phyloP scores from a whole-genome alignment of 345 rosid species.

The Eutrema heterophyllum region DNA sequence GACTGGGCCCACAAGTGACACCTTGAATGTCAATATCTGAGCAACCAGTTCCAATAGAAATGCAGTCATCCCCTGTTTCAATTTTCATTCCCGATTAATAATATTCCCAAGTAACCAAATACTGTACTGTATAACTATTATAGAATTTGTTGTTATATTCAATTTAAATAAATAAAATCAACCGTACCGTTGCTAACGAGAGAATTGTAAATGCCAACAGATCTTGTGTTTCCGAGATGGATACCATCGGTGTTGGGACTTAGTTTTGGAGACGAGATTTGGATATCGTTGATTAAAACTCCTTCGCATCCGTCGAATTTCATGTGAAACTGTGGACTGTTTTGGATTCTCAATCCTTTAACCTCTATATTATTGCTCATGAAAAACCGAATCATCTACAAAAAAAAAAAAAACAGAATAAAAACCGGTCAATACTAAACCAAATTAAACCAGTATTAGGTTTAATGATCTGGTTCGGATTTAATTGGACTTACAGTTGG shows the following conservation, averaged over 20 bases:
- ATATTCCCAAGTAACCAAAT: too few species aligned
- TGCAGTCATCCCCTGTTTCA: slow-evolving; percentile 73
- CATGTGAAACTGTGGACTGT: slow-evolving; percentile 93
- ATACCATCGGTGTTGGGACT: slow-evolving; percentile 97
- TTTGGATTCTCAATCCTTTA: slow-evolving; percentile 63
- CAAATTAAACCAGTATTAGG: neutral
- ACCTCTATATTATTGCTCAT: slow-evolving; percentile 87
- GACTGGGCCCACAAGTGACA: slow-evolving; percentile 86
- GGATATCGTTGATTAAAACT: slow-evolving; percentile 54
- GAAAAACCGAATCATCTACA: slow-evolving; percentile 86
- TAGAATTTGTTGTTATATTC: slow-evolving; percentile 14
- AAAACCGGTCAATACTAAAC: neutral
- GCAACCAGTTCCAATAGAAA: slow-evolving; percentile 83
- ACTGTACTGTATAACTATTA: neutral
- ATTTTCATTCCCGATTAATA: neutral
- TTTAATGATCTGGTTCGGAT: neutral
- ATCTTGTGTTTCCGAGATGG: slow-evolving; percentile 72
- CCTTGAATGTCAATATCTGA: slow-evolving; percentile 62
- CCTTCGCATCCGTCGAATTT: slow-evolving; percentile 96
- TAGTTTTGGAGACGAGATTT: slow-evolving; percentile 79
- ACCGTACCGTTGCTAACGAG: slow-evolving; percentile 74
- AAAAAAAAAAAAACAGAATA: neutral
- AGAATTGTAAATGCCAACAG: slow-evolving; percentile 74
- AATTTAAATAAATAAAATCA: neutral
- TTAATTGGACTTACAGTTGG: slow-evolving; percentile 59